These are phyloP conservation scores for Tylopilus balloui DNA, from an alignment of 768 basidiomycete genomes.

Conservation along the genomic window DNA sequence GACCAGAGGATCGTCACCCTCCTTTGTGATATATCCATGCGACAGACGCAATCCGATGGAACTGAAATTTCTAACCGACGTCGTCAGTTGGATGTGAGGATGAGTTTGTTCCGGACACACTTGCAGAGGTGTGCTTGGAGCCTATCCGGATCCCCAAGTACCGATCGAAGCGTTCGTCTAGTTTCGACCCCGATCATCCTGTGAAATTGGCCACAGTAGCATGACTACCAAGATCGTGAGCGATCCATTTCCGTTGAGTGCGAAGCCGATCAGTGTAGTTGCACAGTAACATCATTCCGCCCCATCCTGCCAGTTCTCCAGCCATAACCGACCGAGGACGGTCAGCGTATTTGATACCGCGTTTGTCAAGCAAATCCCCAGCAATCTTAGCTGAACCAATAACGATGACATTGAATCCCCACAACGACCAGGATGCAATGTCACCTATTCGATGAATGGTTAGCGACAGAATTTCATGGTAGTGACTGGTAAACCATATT, in stretches of 20 bases:
- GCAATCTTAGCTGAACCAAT: slow-evolving; percentile 41
- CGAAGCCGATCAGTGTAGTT: slow-evolving; percentile 15
- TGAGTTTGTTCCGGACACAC: neutral
- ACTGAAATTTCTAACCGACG: neutral
- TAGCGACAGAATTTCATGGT: neutral
- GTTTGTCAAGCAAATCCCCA: slow-evolving; percentile 44
- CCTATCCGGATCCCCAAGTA: slow-evolving; percentile 11
- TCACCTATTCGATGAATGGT: slow-evolving; percentile 8
- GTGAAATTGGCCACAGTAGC: slow-evolving; percentile 10
- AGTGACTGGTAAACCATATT: slow-evolving; percentile 12
- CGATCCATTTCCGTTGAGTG: slow-evolving; percentile 16
- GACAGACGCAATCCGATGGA: slow-evolving; percentile 34
- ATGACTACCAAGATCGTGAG: slow-evolving; percentile 10
- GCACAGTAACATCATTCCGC: slow-evolving; percentile 16
- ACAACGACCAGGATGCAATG: slow-evolving; percentile 11
- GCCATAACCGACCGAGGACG: slow-evolving; percentile 19
- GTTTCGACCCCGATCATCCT: slow-evolving; percentile 18
- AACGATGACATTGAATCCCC: slow-evolving; percentile 36
- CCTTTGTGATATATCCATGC: slow-evolving; percentile 38
- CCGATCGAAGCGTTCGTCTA: slow-evolving; percentile 5
- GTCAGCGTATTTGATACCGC: slow-evolving; percentile 39
- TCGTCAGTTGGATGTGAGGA: neutral
- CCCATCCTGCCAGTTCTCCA: slow-evolving; percentile 21
- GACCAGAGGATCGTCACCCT: slow-evolving; percentile 37
- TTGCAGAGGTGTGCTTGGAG: slow-evolving; percentile 11